Percentiles rank a stretch among this genome's conserved stretches.
These are phyloP conservation scores for Groenewaldozyma auringiensis DNA, from an alignment of 1,139 yeast species.

Conservation along the genomic window DNA sequence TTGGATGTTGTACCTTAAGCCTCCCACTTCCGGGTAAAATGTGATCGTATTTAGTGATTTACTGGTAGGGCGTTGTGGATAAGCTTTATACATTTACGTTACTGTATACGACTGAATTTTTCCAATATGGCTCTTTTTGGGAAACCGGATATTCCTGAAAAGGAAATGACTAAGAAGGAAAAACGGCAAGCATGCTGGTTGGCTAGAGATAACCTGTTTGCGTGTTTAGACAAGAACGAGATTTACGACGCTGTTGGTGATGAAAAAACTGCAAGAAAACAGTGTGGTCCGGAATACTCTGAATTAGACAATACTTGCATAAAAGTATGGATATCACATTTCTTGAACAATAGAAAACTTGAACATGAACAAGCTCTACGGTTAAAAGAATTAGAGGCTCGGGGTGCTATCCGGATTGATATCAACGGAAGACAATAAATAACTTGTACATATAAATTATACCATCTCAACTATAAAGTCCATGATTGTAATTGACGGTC, in stretches of 20 bases:
- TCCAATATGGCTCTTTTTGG: not conserved
- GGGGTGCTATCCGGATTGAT: constrained; percentile 37
- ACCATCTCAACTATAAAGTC: constrained; percentile 27
- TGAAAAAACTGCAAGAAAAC: constrained; percentile 22
- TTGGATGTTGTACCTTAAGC: no score
- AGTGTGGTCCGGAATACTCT: constrained; percentile 41
- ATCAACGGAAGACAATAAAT: constrained; percentile 1
- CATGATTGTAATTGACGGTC: constrained; percentile 75
- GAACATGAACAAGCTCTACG: constrained; percentile 48
- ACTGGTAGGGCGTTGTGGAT: no score
- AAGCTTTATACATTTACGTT: not conserved
- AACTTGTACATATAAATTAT: constrained; percentile 6
- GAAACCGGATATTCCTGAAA: constrained; percentile 4
- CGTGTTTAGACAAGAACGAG: constrained; percentile 48
- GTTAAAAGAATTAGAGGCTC: constrained; percentile 45
- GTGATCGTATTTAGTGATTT: no score
- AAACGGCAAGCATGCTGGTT: constrained; percentile 61
- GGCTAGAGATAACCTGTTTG: constrained; percentile 51
- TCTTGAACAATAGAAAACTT: constrained; percentile 57
- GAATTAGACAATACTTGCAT: constrained; percentile 50
- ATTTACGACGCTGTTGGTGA: constrained; percentile 39
- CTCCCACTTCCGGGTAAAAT: no score
- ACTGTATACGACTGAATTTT: no score
- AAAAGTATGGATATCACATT: constrained; percentile 59
- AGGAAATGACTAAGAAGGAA: constrained; percentile 43